Evolutionary conservation across 2,329 filamentous ascomycete genomes (phyloP).

Genomic region (Diplodia intermedia): DNA sequence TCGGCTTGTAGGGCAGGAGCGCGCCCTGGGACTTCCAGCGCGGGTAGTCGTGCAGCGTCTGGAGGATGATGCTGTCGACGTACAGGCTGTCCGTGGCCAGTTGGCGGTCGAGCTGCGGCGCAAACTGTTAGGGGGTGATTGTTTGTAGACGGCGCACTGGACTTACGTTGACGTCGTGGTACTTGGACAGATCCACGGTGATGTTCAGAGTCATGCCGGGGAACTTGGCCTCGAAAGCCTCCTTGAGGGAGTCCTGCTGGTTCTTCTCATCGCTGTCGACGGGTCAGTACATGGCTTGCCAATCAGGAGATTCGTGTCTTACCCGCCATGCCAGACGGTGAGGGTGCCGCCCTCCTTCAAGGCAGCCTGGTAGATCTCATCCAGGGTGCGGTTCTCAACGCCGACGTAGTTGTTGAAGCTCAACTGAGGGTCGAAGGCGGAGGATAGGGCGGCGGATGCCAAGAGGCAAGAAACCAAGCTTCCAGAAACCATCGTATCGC

Average conservation of each 20-base stretch:
- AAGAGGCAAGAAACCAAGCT: slow-evolving; percentile 13
- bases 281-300: neutral
- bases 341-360: slow-evolving; percentile 56
- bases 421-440: slow-evolving; percentile 23
- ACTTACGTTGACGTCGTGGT: slow-evolving; percentile 53
- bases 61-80: slow-evolving; percentile 57
- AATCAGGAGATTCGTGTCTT: neutral
- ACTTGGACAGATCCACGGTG: slow-evolving; percentile 64
- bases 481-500: slow-evolving; percentile 16
- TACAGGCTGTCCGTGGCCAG: slow-evolving; percentile 46
- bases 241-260: slow-evolving; percentile 52
- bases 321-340: slow-evolving; percentile 57
- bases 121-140: neutral
- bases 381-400: slow-evolving; percentile 56
- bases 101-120: slow-evolving; percentile 53
- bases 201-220: slow-evolving; percentile 60
- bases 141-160: neutral
- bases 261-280: slow-evolving; percentile 47
- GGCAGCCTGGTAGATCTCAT: slow-evolving; percentile 58
- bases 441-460: slow-evolving; percentile 11
- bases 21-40: slow-evolving; percentile 59
- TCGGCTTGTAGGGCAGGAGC: slow-evolving; percentile 59
- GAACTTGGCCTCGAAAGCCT: slow-evolving; percentile 56
- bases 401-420: slow-evolving; percentile 29
- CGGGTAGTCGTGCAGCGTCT: slow-evolving; percentile 61